Conservation (phyloP, 345 rosid species). For the Luvunga scandens region DNA sequence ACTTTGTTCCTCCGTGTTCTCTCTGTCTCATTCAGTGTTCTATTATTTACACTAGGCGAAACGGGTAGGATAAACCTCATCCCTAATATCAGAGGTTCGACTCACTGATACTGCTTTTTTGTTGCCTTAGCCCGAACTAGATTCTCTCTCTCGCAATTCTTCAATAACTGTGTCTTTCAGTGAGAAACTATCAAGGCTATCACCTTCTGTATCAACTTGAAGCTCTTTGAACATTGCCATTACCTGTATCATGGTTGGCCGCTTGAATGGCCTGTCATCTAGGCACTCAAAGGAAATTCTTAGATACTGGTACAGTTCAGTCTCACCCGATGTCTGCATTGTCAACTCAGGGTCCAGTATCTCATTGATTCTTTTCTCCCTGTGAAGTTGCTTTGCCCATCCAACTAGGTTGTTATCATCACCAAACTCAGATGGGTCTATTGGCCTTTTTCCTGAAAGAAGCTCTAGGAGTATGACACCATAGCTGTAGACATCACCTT, state of each 20-base stretch:
- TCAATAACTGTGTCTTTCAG: slow-evolving; percentile 62
- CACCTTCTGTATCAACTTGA: slow-evolving; percentile 75
- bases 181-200: slow-evolving; percentile 66
- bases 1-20: slow-evolving; percentile 26
- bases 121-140: slow-evolving; percentile 23
- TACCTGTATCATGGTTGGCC: slow-evolving; percentile 96
- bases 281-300: slow-evolving; percentile 85
- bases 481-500: slow-evolving; percentile 94
- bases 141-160: slow-evolving; percentile 54
- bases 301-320: slow-evolving; percentile 68
- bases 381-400: slow-evolving; percentile 85
- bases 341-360: slow-evolving; percentile 68
- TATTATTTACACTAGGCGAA: slow-evolving; percentile 46
- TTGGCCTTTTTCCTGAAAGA: slow-evolving; percentile 90
- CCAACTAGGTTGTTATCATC: slow-evolving; percentile 95
- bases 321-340: slow-evolving; percentile 44
- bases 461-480: slow-evolving; percentile 95
- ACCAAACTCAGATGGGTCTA: slow-evolving; percentile 75
- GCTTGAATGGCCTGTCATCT: slow-evolving; percentile 76
- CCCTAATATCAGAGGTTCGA: slow-evolving; percentile 4
- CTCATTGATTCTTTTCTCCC: slow-evolving; percentile 59
- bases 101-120: not conserved
- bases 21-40: slow-evolving; percentile 33
- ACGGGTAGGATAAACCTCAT: slow-evolving; percentile 11
- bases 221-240: slow-evolving; percentile 98